Conservation (phyloP, 805 yeast genomes). For the Alloascoidea hylecoeti region DNA sequence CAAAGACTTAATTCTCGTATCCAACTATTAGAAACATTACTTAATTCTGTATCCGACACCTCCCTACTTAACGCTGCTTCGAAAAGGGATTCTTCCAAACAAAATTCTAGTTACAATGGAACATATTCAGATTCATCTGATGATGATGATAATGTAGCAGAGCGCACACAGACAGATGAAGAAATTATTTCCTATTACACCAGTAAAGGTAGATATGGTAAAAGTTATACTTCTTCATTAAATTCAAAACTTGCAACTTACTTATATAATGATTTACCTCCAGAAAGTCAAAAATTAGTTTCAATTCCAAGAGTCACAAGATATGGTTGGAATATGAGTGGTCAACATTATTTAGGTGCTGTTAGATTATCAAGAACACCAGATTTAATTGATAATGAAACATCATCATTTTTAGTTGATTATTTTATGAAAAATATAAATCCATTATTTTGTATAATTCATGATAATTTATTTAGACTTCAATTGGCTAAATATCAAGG, state of each 20-base stretch:
- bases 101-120: not conserved
- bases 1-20: not conserved
- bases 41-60: not conserved
- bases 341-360: slow-evolving; percentile 30
- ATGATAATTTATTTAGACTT: slow-evolving; percentile 36
- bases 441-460: slow-evolving; percentile 36
- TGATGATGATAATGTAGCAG: no score
- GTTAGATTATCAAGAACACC: slow-evolving; percentile 13
- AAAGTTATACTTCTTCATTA: slow-evolving; percentile 7
- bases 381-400: slow-evolving; percentile 6
- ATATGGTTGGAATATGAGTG: slow-evolving; percentile 57
- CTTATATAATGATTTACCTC: slow-evolving; percentile 7
- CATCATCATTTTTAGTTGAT: slow-evolving; percentile 16
- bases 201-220: slow-evolving; percentile 8
- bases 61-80: not conserved
- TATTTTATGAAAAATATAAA: slow-evolving; percentile 35
- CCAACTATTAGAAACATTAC: not conserved
- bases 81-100: not conserved
- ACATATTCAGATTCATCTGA: not conserved
- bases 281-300: slow-evolving; percentile 11
- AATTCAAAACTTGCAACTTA: slow-evolving; percentile 9
- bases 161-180: no score
- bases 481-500: slow-evolving; percentile 23
- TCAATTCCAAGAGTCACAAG: slow-evolving; percentile 40
- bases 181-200: not conserved